phyloP scores from a whole-genome alignment of 176 grass and related monocot species.

The Oryza punctata region DNA sequence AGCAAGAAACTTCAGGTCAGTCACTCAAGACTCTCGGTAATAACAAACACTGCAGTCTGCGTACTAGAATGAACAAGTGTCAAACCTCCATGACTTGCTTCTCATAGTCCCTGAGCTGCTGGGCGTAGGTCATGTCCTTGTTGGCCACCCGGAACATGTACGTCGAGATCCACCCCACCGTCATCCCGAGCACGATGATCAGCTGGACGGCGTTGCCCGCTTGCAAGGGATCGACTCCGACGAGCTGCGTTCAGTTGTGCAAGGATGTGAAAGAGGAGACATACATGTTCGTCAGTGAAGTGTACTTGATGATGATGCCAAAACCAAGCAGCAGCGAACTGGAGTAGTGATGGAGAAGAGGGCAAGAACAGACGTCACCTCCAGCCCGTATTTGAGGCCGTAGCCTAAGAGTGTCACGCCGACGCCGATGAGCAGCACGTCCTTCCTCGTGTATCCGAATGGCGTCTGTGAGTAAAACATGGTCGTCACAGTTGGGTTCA shows the following conservation, averaged over 20 bases:
- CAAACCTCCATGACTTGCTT: slow-evolving; percentile 96
- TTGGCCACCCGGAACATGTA: slow-evolving; percentile 97
- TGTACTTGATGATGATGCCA: not conserved
- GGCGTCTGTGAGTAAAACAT: slow-evolving; percentile 48
- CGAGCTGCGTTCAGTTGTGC: slow-evolving; percentile 46
- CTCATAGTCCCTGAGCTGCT: slow-evolving; percentile 94
- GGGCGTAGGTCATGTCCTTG: slow-evolving; percentile 98
- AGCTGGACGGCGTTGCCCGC: slow-evolving; percentile 96
- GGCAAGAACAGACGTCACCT: slow-evolving; percentile 45
- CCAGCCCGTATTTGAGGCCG: slow-evolving; percentile 80
- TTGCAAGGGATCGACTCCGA: slow-evolving; percentile 85
- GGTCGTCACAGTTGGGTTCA: not conserved
- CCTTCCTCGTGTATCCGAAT: slow-evolving; percentile 92
- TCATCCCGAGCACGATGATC: slow-evolving; percentile 85
- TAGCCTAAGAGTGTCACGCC: slow-evolving; percentile 66
- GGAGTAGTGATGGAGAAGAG: not conserved
- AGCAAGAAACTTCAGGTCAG: slow-evolving; percentile 8
- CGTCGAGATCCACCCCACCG: slow-evolving; percentile 88
- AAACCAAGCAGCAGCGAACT: not conserved
- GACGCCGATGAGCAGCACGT: slow-evolving; percentile 90
- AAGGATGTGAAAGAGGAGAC: not conserved
- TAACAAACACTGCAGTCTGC: not conserved
- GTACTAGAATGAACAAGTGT: not conserved
- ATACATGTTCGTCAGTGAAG: not conserved
- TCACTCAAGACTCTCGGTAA: not conserved